Evolutionary conservation across 768 basidiomycete species (phyloP), one percentile per base, ranked within the genome.

Genomic region (Pulveroboletus ravenelii): DNA sequence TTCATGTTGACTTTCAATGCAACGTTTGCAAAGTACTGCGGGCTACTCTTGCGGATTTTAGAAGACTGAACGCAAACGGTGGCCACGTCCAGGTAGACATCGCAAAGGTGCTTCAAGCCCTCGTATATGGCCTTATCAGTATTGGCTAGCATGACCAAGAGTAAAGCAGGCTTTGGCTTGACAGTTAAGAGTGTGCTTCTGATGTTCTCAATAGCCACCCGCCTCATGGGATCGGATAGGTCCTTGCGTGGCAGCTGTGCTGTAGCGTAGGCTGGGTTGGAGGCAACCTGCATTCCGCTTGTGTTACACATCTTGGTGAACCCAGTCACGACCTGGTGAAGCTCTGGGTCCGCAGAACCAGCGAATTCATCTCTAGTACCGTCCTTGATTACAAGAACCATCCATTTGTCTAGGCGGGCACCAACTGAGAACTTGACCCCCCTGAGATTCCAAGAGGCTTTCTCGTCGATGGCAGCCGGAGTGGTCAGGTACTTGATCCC

Each of bases 41-140:
- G 55, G 54, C 67, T 79, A 48, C 82, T 77, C 64, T 82, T 89
- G 53, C 82, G 74, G 59, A 92, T 79, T 67, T 89, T 91, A 27
- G 70, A 67, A 1, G 81, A 72, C 50, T 89, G 88, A 12, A 86
- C 85, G 55, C 89, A 92, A 5, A 90, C 81, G 13, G 84, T 87
- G 10, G 80, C 59, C 6, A 73, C 72, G 42, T 75, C 77, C 30
- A 81, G 63, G 49, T 58, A 73, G 45, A 77, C 70, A 42, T 81
- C 79, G 56, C 75, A 77, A 35, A 79, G 69, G 30, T 76, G 72
- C 62, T 81, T 80, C 55, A 80, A 57, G 0, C 78, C 77, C 17
- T 76, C 71, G 53, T 81, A 80, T 48, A 80, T 51, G 29, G 73
- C 70, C 48, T 74, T 74, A 60, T 80, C 78, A 15, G 68, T 59